Evolutionary conservation across 176 grass and related monocot species (phyloP).

Genomic region (Oryza officinalis): DNA sequence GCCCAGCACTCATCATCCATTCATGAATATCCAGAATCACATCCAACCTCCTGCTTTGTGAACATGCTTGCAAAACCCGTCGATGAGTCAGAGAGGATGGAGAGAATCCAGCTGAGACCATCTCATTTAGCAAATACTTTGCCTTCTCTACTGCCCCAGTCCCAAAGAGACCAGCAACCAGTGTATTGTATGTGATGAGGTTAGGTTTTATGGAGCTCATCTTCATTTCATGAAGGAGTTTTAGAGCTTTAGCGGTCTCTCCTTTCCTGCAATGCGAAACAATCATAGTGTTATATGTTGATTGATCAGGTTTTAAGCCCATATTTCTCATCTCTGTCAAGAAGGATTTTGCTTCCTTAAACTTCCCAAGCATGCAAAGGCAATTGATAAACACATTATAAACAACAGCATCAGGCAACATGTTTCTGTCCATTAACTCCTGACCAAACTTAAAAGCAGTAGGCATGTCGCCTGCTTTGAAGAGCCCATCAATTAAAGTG

Average conservation of each 20-base stretch:
- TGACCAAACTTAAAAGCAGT: conserved; percentile 71
- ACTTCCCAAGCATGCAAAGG: conserved; percentile 70
- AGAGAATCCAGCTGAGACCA: conserved; percentile 47
- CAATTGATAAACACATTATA: conserved; percentile 99
- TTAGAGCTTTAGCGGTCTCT: conserved; percentile 57
- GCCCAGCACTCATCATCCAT: conserved; percentile 58
- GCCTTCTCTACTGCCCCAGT: conserved; percentile 47
- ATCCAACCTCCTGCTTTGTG: conserved; percentile 41
- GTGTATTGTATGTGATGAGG: conserved; percentile 73
- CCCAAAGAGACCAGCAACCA: conserved; percentile 56
- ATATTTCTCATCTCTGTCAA: conserved; percentile 73
- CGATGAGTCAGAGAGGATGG: conserved; percentile 60
- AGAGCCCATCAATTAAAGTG: conserved; percentile 81
- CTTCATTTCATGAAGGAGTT: conserved; percentile 66
- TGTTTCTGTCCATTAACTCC: conserved; percentile 69
- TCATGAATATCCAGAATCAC: conserved; percentile 71
- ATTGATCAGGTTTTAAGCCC: conserved; percentile 74
- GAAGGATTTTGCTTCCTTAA: conserved; percentile 59
- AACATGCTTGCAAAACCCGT: conserved; percentile 72
- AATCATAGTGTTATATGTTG: conserved; percentile 91
- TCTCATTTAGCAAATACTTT: conserved; percentile 66
- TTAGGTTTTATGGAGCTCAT: conserved; percentile 62
- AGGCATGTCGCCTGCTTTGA: conserved; percentile 64
- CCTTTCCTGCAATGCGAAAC: conserved; percentile 64
- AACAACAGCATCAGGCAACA: conserved; percentile 67